A percentile compares a stretch with the other conserved stretches of the same genome.
Conservation (phyloP, 192 early-diverging fungal genomes). For the Phycomyces blakesleeanus region DNA sequence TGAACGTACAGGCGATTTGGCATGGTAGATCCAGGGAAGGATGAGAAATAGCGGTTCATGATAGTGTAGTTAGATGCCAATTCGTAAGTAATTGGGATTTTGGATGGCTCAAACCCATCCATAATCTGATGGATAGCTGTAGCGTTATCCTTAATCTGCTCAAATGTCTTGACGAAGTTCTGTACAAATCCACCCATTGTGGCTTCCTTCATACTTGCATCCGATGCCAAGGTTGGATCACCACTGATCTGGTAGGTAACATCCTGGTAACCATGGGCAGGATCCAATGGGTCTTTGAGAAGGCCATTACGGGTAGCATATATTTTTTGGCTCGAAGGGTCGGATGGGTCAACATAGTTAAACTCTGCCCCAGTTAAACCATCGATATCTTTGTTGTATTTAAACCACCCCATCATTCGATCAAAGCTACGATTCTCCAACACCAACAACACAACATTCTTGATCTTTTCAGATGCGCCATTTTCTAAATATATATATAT, state of each 20-base stretch:
- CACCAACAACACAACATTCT: constrained; percentile 29
- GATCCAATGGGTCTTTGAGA: constrained; percentile 21
- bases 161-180: constrained; percentile 9
- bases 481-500: background rate
- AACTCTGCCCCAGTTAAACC: constrained; percentile 24
- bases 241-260: constrained; percentile 20
- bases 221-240: background rate
- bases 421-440: constrained; percentile 29
- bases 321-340: constrained; percentile 15
- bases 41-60: constrained; percentile 16
- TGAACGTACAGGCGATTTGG: constrained; percentile 29
- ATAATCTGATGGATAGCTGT: constrained; percentile 19
- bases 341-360: constrained; percentile 23
- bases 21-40: constrained; percentile 23
- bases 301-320: constrained; percentile 21
- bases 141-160: constrained; percentile 8
- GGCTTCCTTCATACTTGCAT: background rate
- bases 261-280: constrained; percentile 12
- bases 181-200: constrained; percentile 26
- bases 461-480: constrained; percentile 25
- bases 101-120: constrained; percentile 19
- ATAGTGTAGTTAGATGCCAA: constrained; percentile 24
- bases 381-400: constrained; percentile 20
- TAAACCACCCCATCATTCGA: constrained; percentile 23
- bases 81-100: constrained; percentile 19